These are phyloP conservation scores for Dendrocalamus sinicus DNA, from an alignment of 176 grass and related monocot species.

Conservation along the genomic window DNA sequence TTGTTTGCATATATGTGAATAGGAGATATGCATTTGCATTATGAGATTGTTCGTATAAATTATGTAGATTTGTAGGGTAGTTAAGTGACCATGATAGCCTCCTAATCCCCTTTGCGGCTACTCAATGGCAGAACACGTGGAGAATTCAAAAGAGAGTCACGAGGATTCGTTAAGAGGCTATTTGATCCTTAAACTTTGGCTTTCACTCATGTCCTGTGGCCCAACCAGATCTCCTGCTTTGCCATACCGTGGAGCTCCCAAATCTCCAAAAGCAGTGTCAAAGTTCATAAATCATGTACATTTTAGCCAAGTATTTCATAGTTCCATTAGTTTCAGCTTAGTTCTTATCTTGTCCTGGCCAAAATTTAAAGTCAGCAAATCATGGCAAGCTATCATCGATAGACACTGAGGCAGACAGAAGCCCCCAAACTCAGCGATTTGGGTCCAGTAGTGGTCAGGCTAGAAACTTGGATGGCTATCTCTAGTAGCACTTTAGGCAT, in stretches of 20 bases:
- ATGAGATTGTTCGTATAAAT: conserved; percentile 26
- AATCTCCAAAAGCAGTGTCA: neutral
- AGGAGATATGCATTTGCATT: conserved; percentile 20
- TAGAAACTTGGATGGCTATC: conserved; percentile 56
- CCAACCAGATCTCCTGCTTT: conserved; percentile 42
- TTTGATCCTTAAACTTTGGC: conserved; percentile 58
- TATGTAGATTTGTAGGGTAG: conserved; percentile 33
- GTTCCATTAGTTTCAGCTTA: neutral
- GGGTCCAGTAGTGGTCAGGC: conserved; percentile 36
- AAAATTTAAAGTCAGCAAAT: conserved; percentile 16
- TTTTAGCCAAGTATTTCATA: neutral
- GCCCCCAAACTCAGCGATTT: conserved; percentile 45
- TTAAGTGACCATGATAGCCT: conserved; percentile 24
- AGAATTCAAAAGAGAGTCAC: neutral
- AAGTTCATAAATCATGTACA: neutral
- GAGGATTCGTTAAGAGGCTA: conserved; percentile 38
- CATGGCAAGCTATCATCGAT: conserved; percentile 17
- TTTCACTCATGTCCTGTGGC: conserved; percentile 41
- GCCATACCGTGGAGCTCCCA: neutral
- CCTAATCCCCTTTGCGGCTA: conserved; percentile 48
- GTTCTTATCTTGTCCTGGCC: neutral
- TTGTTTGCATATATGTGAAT: neutral
- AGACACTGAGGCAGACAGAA: conserved; percentile 47
- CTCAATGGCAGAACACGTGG: conserved; percentile 48
- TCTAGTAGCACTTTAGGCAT: conserved; percentile 39